Evolutionary conservation across 2,329 filamentous ascomycete genomes (phyloP).

Genomic region (Hyphodiscus sp.): DNA sequence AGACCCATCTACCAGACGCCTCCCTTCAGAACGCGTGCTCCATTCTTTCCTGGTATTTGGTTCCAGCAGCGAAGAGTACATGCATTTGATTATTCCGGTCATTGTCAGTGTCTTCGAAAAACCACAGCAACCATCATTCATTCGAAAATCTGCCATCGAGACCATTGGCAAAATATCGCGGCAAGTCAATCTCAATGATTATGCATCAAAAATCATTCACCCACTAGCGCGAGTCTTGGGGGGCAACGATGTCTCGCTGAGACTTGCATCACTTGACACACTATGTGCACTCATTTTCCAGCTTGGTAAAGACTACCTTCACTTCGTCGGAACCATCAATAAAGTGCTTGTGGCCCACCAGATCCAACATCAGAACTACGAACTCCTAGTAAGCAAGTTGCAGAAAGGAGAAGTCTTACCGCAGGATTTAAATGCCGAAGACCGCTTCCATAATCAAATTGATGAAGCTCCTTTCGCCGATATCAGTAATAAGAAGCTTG

Average conservation of each 20-base stretch:
- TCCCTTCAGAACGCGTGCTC: conserved; percentile 81
- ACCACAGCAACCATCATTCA: conserved; percentile 67
- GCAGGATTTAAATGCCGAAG: conserved; percentile 84
- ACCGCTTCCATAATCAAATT: conserved; percentile 67
- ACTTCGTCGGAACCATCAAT: conserved; percentile 90
- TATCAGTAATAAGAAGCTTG: conserved; percentile 84
- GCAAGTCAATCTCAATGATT: conserved; percentile 96
- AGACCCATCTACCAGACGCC: conserved; percentile 68
- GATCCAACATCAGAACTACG: conserved; percentile 85
- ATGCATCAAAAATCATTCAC: conserved; percentile 92
- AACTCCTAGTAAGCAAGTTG: conserved; percentile 84
- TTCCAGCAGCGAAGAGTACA: conserved; percentile 93
- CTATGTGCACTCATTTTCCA: conserved; percentile 94
- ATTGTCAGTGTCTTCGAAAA: conserved; percentile 94
- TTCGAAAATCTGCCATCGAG: conserved; percentile 86
- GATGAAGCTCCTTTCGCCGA: conserved; percentile 81
- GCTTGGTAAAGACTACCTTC: conserved; percentile 87
- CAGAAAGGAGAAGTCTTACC: conserved; percentile 94
- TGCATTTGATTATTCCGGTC: conserved; percentile 96
- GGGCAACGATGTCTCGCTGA: conserved; percentile 64
- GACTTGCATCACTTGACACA: conserved; percentile 82
- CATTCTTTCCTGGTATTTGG: conserved; percentile 96
- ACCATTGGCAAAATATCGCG: conserved; percentile 90
- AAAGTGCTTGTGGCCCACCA: conserved; percentile 75
- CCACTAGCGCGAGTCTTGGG: conserved; percentile 78